Evolutionary conservation across 345 rosid species (phyloP).

Genomic region (Citrus sp.): DNA sequence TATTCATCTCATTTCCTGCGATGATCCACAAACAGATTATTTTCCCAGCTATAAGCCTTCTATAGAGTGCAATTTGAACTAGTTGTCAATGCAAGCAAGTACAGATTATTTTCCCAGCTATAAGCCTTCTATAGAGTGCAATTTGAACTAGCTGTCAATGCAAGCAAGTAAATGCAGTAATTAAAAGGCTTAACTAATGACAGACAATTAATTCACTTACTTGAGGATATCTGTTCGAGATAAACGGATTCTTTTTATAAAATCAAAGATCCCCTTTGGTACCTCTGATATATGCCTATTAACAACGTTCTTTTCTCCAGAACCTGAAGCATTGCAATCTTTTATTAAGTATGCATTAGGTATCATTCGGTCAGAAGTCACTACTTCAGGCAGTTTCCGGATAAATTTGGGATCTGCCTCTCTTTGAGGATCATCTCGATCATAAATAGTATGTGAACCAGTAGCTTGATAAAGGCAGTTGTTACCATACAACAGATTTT

Average conservation of each 20-base stretch:
- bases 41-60: not conserved
- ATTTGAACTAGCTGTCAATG: not conserved
- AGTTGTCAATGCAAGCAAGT: not conserved
- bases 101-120: not conserved
- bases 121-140: not conserved
- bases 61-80: not conserved
- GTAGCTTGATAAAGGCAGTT: constrained; percentile 7
- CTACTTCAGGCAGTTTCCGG: constrained; percentile 19
- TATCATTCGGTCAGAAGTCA: constrained; percentile 13
- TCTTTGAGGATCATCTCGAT: constrained; percentile 14
- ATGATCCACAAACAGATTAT: not conserved
- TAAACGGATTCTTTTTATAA: constrained; percentile 57
- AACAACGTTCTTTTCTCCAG: constrained; percentile 26
- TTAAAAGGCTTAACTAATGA: not conserved
- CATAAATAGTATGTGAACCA: constrained; percentile 4
- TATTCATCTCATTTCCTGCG: not conserved
- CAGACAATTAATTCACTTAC: constrained; percentile 39
- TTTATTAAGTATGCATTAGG: constrained; percentile 4
- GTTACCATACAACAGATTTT: constrained; percentile 1
- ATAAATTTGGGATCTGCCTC: constrained; percentile 7
- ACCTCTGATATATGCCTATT: constrained; percentile 24
- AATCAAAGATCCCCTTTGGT: constrained; percentile 52
- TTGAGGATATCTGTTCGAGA: constrained; percentile 66
- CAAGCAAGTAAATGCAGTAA: not conserved
- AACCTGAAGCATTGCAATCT: constrained; percentile 38